Evolutionary conservation across 371 early-diverging fungal genomes (phyloP).

Genomic region (Mucor racemosus): DNA sequence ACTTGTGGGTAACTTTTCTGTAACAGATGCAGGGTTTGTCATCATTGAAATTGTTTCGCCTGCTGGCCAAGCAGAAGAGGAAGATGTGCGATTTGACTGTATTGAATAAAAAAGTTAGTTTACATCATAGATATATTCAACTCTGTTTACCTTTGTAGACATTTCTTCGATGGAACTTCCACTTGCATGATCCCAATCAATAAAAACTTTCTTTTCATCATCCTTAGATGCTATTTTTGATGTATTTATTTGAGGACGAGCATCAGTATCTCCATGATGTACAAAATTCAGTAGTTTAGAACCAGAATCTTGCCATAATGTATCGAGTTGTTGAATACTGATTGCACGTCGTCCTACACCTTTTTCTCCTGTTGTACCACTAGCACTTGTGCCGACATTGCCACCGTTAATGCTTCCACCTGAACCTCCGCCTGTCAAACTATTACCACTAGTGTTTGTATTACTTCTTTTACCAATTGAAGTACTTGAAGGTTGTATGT

Average conservation of each 20-base stretch:
- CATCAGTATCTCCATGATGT: conserved; percentile 29
- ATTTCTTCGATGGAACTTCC: conserved; percentile 34
- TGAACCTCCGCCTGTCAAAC: not conserved
- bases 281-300: conserved; percentile 52
- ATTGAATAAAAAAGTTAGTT: not conserved
- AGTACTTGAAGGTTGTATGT: conserved; percentile 7
- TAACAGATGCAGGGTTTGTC: conserved; percentile 34
- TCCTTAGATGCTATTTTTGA: conserved; percentile 13
- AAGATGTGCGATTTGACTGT: conserved; percentile 48
- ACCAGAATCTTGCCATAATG: conserved; percentile 51
- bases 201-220: conserved; percentile 19
- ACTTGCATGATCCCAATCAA: conserved; percentile 30
- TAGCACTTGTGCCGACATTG: not conserved
- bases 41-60: conserved; percentile 34
- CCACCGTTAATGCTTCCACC: conserved; percentile 2
- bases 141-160: conserved; percentile 36
- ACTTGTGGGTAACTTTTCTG: conserved; percentile 42
- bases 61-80: conserved; percentile 30
- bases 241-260: conserved; percentile 8
- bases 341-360: conserved; percentile 37
- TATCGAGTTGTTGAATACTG: conserved; percentile 52
- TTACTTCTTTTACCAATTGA: conserved; percentile 23
- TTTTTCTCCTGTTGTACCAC: conserved; percentile 8
- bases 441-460: conserved; percentile 17
- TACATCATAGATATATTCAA: not conserved